Evolutionary conservation across 495 filamentous ascomycete species (phyloP), one percentile per base, ranked within the genome.

Genomic region (Podospora pseudoanserina): DNA sequence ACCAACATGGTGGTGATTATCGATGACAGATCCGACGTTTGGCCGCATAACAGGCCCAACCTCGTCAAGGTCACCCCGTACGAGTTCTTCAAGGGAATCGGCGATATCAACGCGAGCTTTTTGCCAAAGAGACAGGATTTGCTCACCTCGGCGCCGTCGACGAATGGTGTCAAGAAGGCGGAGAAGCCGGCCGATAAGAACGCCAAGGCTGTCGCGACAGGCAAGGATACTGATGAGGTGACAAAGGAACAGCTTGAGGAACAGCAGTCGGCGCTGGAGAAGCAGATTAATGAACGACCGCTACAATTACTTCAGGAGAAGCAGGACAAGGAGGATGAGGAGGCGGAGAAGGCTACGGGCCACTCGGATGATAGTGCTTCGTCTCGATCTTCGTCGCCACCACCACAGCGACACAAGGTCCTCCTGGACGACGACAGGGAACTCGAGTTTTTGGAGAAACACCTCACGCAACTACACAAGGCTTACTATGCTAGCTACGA

Each of bases 1-100:
- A 97, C 94, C 11, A 94, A 96, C 80, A 99, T 99, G 95, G 95
- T 97, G 20, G 93, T 96, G 30, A 97, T 99, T 73, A 99, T 99
- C 68, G 95, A 99, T 77, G 95, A 99, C 74, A 86, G 95, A 71
- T 92, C 92, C 39, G 95, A 99, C 76, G 94, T 99, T n/a, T 99
- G 95, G 95, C 85, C 85, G n/a, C 88, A 90, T 60, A 98, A 96
- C 86, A 90, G 90, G 72, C 86, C 90, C 13, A 97, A 99, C 72
- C 84, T 99, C 26, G 92, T 99, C 80, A 97, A 96, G 79, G 96
- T 99, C 34, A 86, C 86, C 16, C 92, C 93, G 5, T 99, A 96
- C 76, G 94, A 98, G 75, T 99, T 99, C 77, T 99, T 98, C 76
- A 90, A 94, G 32, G 96, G 96, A 27, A 97, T 97, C 72, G 95